Conservation (phyloP, 495 filamentous ascomycete genomes). For the Bacidia rubella region DNA sequence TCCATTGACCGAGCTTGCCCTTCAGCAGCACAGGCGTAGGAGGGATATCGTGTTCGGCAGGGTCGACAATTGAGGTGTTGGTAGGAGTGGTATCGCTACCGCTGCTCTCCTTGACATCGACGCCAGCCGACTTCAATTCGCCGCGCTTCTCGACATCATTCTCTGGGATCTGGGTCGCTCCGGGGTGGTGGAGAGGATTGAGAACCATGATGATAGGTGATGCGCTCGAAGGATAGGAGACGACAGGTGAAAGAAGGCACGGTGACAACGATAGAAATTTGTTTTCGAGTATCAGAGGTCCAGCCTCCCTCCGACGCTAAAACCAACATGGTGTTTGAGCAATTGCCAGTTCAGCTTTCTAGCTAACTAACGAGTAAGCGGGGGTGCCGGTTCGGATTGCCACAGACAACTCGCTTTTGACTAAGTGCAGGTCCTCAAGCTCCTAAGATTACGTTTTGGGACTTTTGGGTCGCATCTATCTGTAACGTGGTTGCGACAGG, state of each 20-base stretch:
- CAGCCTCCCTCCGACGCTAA: background rate
- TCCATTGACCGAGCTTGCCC: constrained; percentile 9
- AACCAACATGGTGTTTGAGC: background rate
- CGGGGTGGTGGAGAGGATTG: constrained; percentile 6
- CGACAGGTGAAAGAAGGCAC: background rate
- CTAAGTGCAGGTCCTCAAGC: too few species aligned
- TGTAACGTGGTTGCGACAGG: background rate
- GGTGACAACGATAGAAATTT: background rate
- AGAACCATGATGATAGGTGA: background rate
- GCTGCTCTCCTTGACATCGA: background rate
- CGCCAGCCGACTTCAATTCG: background rate
- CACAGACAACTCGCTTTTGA: background rate
- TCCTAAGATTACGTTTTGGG: background rate
- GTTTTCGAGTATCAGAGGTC: background rate
- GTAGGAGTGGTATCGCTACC: constrained; percentile 7
- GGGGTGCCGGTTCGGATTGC: background rate
- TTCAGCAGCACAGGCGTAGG: constrained; percentile 16
- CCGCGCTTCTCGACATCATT: constrained; percentile 16
- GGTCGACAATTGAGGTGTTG: background rate
- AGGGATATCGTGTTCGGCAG: constrained; percentile 12
- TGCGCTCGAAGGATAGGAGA: background rate
- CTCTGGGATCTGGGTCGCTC: constrained; percentile 9
- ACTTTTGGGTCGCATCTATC: too few species aligned
- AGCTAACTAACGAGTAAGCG: background rate
- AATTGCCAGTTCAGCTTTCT: too few species aligned